phyloP scores from a whole-genome alignment of 305 asterid genomes.

The Petunia hybrid region DNA sequence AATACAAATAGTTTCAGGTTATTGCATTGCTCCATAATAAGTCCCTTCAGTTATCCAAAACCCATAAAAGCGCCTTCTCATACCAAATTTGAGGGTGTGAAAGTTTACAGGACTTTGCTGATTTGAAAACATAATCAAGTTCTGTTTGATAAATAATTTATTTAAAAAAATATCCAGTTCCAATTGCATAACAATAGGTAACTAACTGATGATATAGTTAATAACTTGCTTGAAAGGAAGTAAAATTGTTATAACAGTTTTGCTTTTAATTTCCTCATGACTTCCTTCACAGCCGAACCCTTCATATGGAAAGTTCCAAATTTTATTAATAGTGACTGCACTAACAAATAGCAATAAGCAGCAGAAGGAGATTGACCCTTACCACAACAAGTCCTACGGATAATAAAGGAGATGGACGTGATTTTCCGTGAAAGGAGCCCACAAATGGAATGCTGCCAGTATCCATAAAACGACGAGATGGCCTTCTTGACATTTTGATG shows the following conservation, averaged over 20 bases:
- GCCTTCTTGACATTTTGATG: conserved; percentile 77
- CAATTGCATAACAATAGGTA: not conserved
- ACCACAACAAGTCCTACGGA: conserved; percentile 71
- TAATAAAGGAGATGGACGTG: conserved; percentile 77
- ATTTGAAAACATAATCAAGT: not conserved
- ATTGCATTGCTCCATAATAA: not conserved
- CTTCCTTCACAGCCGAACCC: not conserved
- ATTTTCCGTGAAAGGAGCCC: conserved; percentile 71
- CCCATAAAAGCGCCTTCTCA: not conserved
- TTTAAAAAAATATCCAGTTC: not conserved
- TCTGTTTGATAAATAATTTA: not conserved
- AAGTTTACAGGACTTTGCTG: conserved; percentile 17
- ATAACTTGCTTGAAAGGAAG: not conserved
- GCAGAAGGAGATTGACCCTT: not conserved
- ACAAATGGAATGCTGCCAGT: conserved; percentile 70
- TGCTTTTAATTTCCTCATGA: not conserved
- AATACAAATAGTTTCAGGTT: not conserved
- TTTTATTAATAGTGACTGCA: not conserved
- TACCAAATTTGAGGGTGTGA: conserved; percentile 20
- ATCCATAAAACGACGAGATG: conserved; percentile 75
- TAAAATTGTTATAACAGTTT: not conserved
- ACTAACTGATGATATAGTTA: not conserved
- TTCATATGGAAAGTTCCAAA: not conserved
- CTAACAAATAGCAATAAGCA: not conserved
- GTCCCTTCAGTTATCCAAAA: not conserved